Evolutionary conservation across 768 basidiomycete species (phyloP), one percentile per base, ranked within the genome.

Genomic region (Lentinula boryana): DNA sequence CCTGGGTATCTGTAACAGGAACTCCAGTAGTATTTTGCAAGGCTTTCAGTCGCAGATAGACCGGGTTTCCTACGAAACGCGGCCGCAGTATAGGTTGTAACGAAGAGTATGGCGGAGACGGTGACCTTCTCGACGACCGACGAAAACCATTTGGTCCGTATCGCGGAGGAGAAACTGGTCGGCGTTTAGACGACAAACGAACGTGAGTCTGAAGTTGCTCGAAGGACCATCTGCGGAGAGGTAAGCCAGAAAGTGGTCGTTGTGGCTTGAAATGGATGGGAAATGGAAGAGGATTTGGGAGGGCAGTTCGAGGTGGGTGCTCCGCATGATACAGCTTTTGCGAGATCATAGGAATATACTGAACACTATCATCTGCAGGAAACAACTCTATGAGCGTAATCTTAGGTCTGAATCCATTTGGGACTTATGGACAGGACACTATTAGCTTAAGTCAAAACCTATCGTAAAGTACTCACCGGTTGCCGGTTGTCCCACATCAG

Each of bases 211-310:
- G 58, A 36, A 41, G 21, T 36, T 43, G 35, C 15, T 60, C 49
- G n/a, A 32, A 7, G 21, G 31, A 36, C 32, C 36, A 48, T 40
- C 57, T 31, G 3, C 58, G 44, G 71, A 73, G 75, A 35, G 79
- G 73, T 66, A 79, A 71, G 68, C 77, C 56, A 70, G 79, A 53
- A 66, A 81, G 78, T 35, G 76, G 70, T 5, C 79, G 72, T 16
- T 78, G 66, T 3, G 74, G 72, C 43, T 77, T 75, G 69, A 76
- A 76, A 60, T 69, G 65, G 21, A 72, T 60, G 23, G 64, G 52
- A 61, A 72, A 75, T 12, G 76, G 75, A 5, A 75, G 56, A 58
- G 76, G 63, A 62, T 70, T 60, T 41, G 75, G 73, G 18, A 71
- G 73, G 54, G 61, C 63, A 35, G 70, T 72, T 40, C 67, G 68